Percentiles rank a stretch among this genome's conserved stretches.
Evolutionary conservation across 129 eudicot genomes (phyloP).

Genomic region (Cynara cardunculus): DNA sequence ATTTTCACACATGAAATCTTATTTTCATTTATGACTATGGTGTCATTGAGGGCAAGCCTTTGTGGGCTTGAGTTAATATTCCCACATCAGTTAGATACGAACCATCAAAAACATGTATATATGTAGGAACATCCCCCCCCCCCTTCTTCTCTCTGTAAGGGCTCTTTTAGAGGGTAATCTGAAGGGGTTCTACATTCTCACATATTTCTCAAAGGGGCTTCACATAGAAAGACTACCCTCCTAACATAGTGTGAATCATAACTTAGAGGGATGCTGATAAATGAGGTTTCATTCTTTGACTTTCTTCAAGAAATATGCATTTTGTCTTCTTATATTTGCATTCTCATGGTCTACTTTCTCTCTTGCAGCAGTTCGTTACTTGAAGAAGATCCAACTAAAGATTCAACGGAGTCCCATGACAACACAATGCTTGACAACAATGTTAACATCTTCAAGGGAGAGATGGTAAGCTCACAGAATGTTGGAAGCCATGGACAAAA

Average conservation of each 20-base stretch:
- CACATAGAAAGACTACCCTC: too few relatives aligned
- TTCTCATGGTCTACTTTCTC: constrained; percentile 26
- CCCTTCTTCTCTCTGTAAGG: background rate
- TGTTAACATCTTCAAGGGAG: constrained; percentile 23
- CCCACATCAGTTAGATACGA: background rate
- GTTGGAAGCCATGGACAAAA: constrained; percentile 26
- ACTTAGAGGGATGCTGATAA: background rate
- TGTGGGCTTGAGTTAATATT: background rate
- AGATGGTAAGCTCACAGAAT: constrained; percentile 18
- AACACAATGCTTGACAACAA: constrained; percentile 24
- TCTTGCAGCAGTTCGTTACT: constrained; percentile 54
- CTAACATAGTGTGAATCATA: background rate
- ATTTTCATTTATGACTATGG: background rate
- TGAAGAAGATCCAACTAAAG: constrained; percentile 45
- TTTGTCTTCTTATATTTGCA: background rate
- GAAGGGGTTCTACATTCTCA: background rate
- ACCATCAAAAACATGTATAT: background rate
- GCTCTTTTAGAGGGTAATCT: too few relatives aligned
- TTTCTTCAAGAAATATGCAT: background rate
- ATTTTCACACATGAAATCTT: constrained; percentile 3
- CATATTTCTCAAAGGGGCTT: too few relatives aligned
- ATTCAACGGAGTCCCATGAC: constrained; percentile 23
- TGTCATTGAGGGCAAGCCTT: background rate
- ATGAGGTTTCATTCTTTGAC: background rate
- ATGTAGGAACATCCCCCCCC: background rate